Base-by-base conservation (phyloP, 768 basidiomycete species). In the Lactarius quietus region DNA sequence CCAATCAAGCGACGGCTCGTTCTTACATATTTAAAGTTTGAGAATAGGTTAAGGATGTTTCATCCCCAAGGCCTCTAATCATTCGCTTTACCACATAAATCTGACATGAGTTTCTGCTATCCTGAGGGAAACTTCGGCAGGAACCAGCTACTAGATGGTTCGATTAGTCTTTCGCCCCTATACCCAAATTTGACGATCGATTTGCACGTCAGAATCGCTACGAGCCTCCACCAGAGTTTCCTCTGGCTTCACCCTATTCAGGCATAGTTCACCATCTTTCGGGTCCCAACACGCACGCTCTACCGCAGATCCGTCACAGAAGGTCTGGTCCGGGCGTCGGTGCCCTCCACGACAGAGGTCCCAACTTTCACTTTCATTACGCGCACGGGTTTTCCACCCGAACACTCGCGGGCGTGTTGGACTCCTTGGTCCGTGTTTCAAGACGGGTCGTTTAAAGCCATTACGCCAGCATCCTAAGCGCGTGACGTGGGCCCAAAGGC, bases 131-230 rank as follows among this genome's bases (percentile, higher is more conserved):
- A 88, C 87, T 90, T 88, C 86, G 86, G 86, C 85, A 86, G 88
- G 87, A 90, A 90, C 87, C 87, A 90, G 88, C 88, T 88, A 90
- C 87, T 89, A 89, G 83, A 90, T 88, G 88, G 88, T 89, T 90
- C 87, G 87, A 92, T 91, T 90, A 88, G 89, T 91, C 90, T 91
- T 91, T 91, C 87, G 86, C 89, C 90, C 89, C 89, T 90, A 91
- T 90, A 90, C 89, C 88, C 89, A 90, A 89, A 87, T 91, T 89
- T 81, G 86, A 90, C 89, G 86, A 91, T 90, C 86, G 88, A 91
- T 91, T 91, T 92, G 90, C 90, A 91, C 87, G 87, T 90, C 90
- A 92, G 90, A 90, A 92, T 87, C 86, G 88, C 90, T 91, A 88
- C 86, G 86, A 89, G 87, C 89, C 87, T 90, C 89, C 89, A 91